Evolutionary conservation across 2,329 filamentous ascomycete species (phyloP), one percentile per base, ranked within the genome.

Genomic region (Fusarium citri): DNA sequence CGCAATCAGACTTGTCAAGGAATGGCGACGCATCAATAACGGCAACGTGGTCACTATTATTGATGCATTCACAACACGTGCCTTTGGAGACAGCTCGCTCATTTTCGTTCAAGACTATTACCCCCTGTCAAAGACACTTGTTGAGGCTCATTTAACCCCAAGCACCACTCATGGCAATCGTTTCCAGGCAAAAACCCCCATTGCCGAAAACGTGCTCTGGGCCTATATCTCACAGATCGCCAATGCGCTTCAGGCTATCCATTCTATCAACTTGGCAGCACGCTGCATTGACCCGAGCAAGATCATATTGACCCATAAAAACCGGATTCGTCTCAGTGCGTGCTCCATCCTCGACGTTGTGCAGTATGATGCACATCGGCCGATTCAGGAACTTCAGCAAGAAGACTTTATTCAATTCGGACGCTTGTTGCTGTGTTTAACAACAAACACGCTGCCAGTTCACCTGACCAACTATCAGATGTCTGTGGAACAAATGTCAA

Each of bases 51-150:
- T 98, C 30, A 92, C 91, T 1, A 88, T 97, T 11, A 91, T 97
- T 75, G 94, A 98, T 80, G 94, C 93, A 1, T 99, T 99, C 76
- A 99, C 96, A 1, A 97, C 94, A 15, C 87, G 94, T 66, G 93
- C 92, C 26, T 99, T 99, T 79, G 93, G 94, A 58, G 96, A 98
- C 78, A 97, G 93, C 80, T 98, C 96, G 5, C 86, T 99, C 57
- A 92, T 99, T 50, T 92, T 99, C 75, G 94, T 97, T 25, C 96
- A 94, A 66, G 94, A 97, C 78, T 99, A 97, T 76, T 93, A 96
- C 76, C 95, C 96, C 2, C 85, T 96, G 22, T 93, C 95, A 4
- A 97, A 96, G 80, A 97, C 95, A 0, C 86, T 99, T 25, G 89
- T 91, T 34, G 95, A 98, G 76, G 89, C 92, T 74, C 93, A 98